Conservation (phyloP, 192 early-diverging fungal genomes). For the Coemansia sp. region DNA sequence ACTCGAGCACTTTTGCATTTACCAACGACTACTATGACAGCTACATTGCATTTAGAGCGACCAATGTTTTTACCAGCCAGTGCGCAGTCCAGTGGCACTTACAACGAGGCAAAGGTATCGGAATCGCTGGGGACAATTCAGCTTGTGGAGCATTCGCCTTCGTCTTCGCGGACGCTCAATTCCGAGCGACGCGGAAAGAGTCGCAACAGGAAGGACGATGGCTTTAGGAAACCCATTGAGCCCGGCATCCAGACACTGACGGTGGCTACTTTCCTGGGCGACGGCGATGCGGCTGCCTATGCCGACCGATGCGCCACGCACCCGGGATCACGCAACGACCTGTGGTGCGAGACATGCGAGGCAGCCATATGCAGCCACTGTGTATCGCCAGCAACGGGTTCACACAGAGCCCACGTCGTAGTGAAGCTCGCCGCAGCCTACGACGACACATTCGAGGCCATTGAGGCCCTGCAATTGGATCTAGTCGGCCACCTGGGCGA, state of each 20-base stretch:
- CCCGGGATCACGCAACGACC: conserved; percentile 37
- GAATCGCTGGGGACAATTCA: neutral
- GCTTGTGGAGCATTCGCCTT: neutral
- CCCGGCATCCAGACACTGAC: neutral
- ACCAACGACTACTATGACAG: neutral
- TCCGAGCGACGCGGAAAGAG: neutral
- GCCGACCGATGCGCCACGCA: conserved; percentile 42
- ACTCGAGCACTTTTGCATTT: neutral
- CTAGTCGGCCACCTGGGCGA: conserved; percentile 28
- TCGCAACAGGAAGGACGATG: neutral
- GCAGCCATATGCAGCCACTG: conserved; percentile 36
- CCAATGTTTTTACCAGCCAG: neutral
- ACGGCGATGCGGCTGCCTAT: neutral
- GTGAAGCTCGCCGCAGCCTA: conserved; percentile 36
- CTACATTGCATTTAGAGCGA: neutral
- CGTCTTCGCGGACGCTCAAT: neutral
- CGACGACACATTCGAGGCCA: conserved; percentile 46
- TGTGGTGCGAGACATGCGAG: conserved; percentile 43
- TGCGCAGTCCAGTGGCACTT: conserved; percentile 32
- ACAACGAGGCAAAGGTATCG: conserved; percentile 6
- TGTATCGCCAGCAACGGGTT: neutral
- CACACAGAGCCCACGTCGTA: conserved; percentile 20
- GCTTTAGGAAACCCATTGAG: neutral
- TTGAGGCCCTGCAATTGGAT: conserved; percentile 32
- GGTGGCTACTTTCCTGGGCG: neutral